Evolutionary conservation across 1,284 basidiomycete genomes (phyloP).

Genomic region (Ustilago sp.): DNA sequence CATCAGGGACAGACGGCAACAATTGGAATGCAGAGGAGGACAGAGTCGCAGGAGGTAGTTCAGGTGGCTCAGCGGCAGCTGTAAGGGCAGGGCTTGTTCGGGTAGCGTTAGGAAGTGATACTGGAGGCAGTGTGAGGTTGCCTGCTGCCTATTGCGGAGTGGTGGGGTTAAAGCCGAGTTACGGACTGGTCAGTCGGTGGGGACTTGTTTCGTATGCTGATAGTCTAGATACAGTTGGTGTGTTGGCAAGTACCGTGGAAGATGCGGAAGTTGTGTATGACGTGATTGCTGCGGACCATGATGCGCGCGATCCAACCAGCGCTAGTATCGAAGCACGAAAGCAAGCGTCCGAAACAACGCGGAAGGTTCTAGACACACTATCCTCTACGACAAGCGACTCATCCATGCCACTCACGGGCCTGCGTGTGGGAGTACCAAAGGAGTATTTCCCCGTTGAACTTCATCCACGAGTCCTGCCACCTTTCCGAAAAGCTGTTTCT

Average conservation of each 20-base stretch:
- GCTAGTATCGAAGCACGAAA: conserved; percentile 59
- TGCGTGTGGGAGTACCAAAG: conserved; percentile 78
- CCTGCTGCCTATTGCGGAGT: conserved; percentile 95
- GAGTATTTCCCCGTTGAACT: conserved; percentile 87
- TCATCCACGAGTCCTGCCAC: conserved; percentile 72
- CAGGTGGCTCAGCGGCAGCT: conserved; percentile 66
- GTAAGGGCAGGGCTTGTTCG: conserved; percentile 57
- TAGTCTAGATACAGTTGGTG: conserved; percentile 91
- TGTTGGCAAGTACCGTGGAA: conserved; percentile 76
- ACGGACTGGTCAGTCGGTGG: conserved; percentile 89
- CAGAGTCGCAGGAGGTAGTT: conserved; percentile 74
- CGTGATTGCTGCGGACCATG: conserved; percentile 76
- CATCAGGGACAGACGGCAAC: neutral
- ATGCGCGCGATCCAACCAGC: conserved; percentile 84
- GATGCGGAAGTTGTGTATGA: conserved; percentile 77
- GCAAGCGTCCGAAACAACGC: conserved; percentile 14
- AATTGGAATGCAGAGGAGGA: conserved; percentile 69
- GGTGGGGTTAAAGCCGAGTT: conserved; percentile 92
- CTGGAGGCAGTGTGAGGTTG: conserved; percentile 90
- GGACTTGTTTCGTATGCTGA: conserved; percentile 94
- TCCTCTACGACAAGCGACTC: neutral
- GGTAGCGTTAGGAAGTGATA: conserved; percentile 87
- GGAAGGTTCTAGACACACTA: conserved; percentile 9
- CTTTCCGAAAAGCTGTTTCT: conserved; percentile 73
- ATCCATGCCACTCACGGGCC: conserved; percentile 69